Evolutionary conservation across 73 alveolate species (phyloP), one percentile per base, ranked within the genome.

Genomic region (Uronychia binucleata): DNA sequence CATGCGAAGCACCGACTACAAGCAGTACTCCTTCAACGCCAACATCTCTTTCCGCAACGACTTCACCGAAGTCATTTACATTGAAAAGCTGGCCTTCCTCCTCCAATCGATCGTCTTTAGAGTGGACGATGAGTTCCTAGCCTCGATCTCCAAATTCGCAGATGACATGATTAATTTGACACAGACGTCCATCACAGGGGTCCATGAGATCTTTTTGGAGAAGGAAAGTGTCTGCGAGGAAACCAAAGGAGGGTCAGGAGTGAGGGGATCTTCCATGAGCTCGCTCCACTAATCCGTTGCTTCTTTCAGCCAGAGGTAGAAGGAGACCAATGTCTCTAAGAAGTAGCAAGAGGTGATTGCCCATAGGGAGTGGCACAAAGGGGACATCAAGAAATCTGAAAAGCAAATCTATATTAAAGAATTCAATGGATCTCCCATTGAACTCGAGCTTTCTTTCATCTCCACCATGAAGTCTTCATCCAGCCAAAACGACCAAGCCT

Each of bases 341-440:
- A n/a, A n/a, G n/a, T n/a, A n/a, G n/a, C n/a, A n/a, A n/a, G n/a
- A n/a, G n/a, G n/a, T n/a, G n/a, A n/a, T n/a, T n/a, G n/a, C n/a
- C n/a, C n/a, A n/a, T n/a, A n/a, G n/a, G n/a, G 79, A 75, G n/a
- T 88, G 94, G 94, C 75, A 84, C 29, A 76, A 82, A 0, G 85
- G 76, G 31, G 59, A 89, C 27, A 75, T 89, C 60, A 79, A 77
- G 32, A 26, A 35, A 25, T 19, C 59, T 33, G 26, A 77, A 1
- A 26, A 79, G 74, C 79, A 88, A 31, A 78, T 89, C n/a, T 89
- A 82, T 32, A 78, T 89, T 34, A 89, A 89, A 59, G 81, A 84
- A 59, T 89, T 80, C 59, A 84, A 75, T 31, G 85, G 91, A 19
- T 84, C 92, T 28, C 95, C 95, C 31, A 59, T 89, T 5, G 90